phyloP scores from a whole-genome alignment of 106 monocot genomes.

The Alisma plantagoaquatica region DNA sequence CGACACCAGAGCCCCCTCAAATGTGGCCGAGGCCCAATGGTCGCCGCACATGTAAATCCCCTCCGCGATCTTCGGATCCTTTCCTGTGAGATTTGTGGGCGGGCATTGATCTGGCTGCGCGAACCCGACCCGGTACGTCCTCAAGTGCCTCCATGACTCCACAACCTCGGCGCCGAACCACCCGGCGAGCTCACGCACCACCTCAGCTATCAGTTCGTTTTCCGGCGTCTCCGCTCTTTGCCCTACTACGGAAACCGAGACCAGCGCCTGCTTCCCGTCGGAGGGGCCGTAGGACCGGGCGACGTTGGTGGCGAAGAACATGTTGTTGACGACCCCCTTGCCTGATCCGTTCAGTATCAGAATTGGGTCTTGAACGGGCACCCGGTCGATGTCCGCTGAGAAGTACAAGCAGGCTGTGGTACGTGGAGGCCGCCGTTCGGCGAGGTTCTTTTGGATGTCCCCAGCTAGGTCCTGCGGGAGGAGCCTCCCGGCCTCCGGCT shows the following conservation, averaged over 20 bases:
- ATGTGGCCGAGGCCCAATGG: slow-evolving; percentile 68
- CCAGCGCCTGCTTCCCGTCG: slow-evolving; percentile 53
- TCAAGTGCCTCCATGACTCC: slow-evolving; percentile 51
- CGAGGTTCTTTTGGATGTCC: not conserved
- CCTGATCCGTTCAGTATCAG: slow-evolving; percentile 91
- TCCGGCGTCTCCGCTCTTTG: slow-evolving; percentile 30
- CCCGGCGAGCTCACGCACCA: slow-evolving; percentile 46
- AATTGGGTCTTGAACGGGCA: slow-evolving; percentile 47
- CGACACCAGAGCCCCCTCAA: slow-evolving; percentile 82
- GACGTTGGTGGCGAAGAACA: slow-evolving; percentile 86
- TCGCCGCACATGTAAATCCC: slow-evolving; percentile 88
- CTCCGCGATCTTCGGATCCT: slow-evolving; percentile 41
- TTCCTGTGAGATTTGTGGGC: slow-evolving; percentile 44
- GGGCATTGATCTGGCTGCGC: slow-evolving; percentile 94
- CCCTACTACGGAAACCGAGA: slow-evolving; percentile 70
- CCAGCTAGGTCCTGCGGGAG: too few species aligned
- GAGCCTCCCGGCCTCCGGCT: slow-evolving; percentile 54
- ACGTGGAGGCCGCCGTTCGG: slow-evolving; percentile 36
- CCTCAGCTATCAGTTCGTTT: slow-evolving; percentile 45
- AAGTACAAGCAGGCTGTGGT: slow-evolving; percentile 86
- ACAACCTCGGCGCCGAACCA: slow-evolving; percentile 76
- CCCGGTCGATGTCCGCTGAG: slow-evolving; percentile 52
- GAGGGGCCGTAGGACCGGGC: slow-evolving; percentile 79
- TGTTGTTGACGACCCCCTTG: slow-evolving; percentile 84
- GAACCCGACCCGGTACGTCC: slow-evolving; percentile 75